Percentiles rank a stretch among this genome's conserved stretches.
phyloP scores from a whole-genome alignment of 768 basidiomycete species.

The Boletus rubescentipes region DNA sequence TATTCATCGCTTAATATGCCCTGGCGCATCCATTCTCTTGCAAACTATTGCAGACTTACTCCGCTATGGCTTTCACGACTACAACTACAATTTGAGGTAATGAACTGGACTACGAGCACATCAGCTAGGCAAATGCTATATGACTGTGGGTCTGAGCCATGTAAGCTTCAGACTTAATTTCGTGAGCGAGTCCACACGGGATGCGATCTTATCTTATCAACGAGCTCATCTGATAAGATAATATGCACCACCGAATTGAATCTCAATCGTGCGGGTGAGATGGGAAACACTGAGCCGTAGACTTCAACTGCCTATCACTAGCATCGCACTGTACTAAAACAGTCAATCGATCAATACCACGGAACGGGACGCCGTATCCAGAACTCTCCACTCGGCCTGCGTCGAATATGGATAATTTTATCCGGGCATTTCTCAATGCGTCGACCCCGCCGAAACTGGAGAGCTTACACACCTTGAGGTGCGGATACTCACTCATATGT shows the following conservation, averaged over 20 bases:
- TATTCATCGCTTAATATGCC: conserved; percentile 22
- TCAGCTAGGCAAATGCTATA: background rate
- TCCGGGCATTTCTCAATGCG: conserved; percentile 63
- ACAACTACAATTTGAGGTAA: background rate
- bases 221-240: background rate
- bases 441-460: conserved; percentile 58
- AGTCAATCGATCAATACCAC: conserved; percentile 28
- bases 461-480: conserved; percentile 75
- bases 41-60: background rate
- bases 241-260: background rate
- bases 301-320: conserved; percentile 63
- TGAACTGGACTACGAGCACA: background rate
- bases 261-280: no score
- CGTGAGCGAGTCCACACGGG: background rate
- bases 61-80: background rate
- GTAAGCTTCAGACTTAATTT: background rate
- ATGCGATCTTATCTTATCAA: conserved; percentile 26
- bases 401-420: conserved; percentile 89
- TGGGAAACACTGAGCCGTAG: conserved; percentile 7
- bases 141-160: background rate
- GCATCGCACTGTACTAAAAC: conserved; percentile 63
- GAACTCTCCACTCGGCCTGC: conserved; percentile 71
- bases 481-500: conserved; percentile 44
- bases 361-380: conserved; percentile 46
- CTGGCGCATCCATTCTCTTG: background rate